Conservation (phyloP, 2,329 filamentous ascomycete genomes). For the Aspergillus pseudoglaucus region DNA sequence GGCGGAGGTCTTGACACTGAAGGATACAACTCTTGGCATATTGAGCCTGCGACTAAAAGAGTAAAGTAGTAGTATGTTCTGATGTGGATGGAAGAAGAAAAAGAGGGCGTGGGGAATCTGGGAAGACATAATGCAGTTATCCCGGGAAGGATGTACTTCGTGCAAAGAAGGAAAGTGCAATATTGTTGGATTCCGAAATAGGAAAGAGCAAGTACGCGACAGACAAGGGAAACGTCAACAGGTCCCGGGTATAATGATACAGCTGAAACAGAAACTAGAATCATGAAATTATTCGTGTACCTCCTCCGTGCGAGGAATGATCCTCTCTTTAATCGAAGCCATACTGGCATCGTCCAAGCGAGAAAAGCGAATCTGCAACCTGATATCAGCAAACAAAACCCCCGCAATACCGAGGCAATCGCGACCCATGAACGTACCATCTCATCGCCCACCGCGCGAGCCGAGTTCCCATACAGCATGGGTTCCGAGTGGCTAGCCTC, state of each 20-base stretch:
- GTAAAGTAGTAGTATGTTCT: conserved; percentile 3
- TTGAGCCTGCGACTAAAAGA: conserved; percentile 11
- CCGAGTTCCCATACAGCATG: conserved; percentile 64
- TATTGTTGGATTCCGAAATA: neutral
- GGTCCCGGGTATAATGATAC: neutral
- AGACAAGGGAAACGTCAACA: neutral
- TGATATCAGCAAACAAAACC: conserved; percentile 5
- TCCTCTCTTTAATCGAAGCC: conserved; percentile 30
- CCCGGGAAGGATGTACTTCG: neutral
- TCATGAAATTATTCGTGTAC: conserved; percentile 13
- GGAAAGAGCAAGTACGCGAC: neutral
- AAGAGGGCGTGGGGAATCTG: neutral
- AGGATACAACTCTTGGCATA: conserved; percentile 23
- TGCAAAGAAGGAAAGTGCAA: conserved; percentile 1
- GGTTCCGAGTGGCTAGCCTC: conserved; percentile 70
- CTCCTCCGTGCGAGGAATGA: conserved; percentile 23
- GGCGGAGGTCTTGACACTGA: conserved; percentile 29
- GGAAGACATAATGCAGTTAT: neutral
- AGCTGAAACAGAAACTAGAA: neutral
- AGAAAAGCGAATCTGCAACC: conserved; percentile 33
- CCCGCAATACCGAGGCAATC: neutral
- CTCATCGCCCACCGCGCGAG: conserved; percentile 56
- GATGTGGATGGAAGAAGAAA: neutral
- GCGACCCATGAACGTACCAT: conserved; percentile 46
- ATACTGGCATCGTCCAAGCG: conserved; percentile 29